These are phyloP conservation scores for Parathielavia hyrcaniae DNA, from an alignment of 495 filamentous ascomycete genomes.

Conservation along the genomic window DNA sequence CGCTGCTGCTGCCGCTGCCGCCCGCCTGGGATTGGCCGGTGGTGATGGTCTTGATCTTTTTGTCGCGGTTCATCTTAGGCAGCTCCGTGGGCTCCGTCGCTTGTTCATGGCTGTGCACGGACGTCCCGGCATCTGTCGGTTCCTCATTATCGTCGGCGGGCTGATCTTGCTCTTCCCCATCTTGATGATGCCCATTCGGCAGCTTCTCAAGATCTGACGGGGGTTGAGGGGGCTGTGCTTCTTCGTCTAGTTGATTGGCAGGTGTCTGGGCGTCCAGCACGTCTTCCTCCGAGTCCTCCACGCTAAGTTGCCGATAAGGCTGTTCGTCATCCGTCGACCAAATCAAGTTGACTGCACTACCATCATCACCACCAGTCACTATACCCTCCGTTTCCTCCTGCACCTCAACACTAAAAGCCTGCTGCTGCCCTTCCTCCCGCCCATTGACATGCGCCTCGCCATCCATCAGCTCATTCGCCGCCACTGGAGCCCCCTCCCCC, in stretches of 20 bases:
- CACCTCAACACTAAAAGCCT: neutral
- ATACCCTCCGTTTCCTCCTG: neutral
- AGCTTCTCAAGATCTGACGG: neutral
- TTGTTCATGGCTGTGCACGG: neutral
- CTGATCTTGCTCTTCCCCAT: neutral
- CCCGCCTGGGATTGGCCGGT: neutral
- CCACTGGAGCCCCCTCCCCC: no score
- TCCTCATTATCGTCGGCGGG: neutral
- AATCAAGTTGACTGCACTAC: no score
- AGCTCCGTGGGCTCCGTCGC: slow-evolving; percentile 31
- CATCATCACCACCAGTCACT: no score
- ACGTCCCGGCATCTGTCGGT: no score
- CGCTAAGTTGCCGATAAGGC: no score
- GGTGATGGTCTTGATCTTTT: slow-evolving; percentile 12
- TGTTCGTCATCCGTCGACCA: no score
- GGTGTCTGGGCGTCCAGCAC: no score
- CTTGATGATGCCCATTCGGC: neutral
- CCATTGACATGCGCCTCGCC: neutral
- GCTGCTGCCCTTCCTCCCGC: neutral
- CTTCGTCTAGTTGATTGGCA: no score
- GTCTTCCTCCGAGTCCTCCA: no score
- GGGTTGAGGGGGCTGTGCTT: no score
- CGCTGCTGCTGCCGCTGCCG: neutral
- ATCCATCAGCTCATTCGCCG: neutral
- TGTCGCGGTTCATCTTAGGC: slow-evolving; percentile 39